phyloP scores from a whole-genome alignment of 495 filamentous ascomycete species.

The Margaritispora aquatica region DNA sequence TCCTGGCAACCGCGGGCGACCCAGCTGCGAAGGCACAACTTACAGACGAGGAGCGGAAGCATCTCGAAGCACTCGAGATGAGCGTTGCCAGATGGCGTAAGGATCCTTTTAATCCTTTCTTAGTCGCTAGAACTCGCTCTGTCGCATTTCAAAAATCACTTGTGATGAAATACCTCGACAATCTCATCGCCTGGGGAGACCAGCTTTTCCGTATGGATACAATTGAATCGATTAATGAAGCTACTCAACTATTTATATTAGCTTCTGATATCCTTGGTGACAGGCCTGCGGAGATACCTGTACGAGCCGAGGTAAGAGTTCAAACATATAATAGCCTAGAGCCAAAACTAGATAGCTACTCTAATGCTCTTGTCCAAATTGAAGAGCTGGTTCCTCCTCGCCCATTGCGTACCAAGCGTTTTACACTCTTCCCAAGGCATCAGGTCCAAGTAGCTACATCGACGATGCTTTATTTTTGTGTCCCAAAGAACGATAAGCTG shows the following conservation, averaged over 20 bases:
- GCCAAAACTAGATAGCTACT: too few relatives aligned
- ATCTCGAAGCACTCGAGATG: not conserved
- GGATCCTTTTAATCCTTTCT: constrained; percentile 22
- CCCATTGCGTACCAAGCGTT: too few relatives aligned
- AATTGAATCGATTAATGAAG: constrained; percentile 28
- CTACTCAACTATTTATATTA: constrained; percentile 30
- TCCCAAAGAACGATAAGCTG: constrained; percentile 25
- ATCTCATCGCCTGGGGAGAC: constrained; percentile 31
- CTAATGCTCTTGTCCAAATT: constrained; percentile 21
- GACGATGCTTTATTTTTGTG: constrained; percentile 25
- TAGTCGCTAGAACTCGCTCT: constrained; percentile 24
- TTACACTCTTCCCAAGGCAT: not conserved
- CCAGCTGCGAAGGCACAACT: not conserved
- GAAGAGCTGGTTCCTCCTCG: constrained; percentile 8
- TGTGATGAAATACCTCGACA: constrained; percentile 32
- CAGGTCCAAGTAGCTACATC: not conserved
- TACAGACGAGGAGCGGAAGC: not conserved
- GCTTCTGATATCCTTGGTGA: constrained; percentile 31
- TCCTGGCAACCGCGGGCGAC: not conserved
- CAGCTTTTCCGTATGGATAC: constrained; percentile 29
- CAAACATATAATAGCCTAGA: too few relatives aligned
- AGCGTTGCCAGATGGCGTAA: constrained; percentile 20
- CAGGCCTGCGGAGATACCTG: constrained; percentile 13
- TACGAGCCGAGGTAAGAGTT: not conserved
- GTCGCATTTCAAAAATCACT: constrained; percentile 30